Percentiles rank a stretch among this genome's conserved stretches.
Evolutionary conservation across 2,329 filamentous ascomycete species (phyloP).

Genomic region (Diaporthe citri): DNA sequence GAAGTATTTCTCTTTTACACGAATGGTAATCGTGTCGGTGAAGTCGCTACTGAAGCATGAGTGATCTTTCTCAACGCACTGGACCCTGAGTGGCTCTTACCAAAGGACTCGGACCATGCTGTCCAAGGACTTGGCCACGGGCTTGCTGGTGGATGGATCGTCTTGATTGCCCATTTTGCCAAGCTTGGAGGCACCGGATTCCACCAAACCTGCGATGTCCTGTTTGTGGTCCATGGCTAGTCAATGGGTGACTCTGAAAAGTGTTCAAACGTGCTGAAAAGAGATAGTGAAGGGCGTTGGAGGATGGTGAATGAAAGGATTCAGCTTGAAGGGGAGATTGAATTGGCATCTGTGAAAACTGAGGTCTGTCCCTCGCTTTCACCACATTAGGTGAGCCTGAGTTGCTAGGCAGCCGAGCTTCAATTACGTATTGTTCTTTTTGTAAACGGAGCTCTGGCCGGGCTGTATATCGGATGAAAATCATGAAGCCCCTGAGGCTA

Average conservation of each 20-base stretch:
- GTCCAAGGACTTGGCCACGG: not conserved
- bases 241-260: not conserved
- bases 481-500: too few species aligned
- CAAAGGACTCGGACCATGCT: not conserved
- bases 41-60: constrained; percentile 2
- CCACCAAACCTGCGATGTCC: too few species aligned
- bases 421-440: not conserved
- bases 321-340: too few species aligned
- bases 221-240: not conserved
- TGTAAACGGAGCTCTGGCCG: not conserved
- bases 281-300: not conserved
- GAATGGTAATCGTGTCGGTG: not conserved
- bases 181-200: too few species aligned
- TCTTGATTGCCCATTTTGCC: not conserved
- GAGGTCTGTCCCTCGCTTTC: not conserved
- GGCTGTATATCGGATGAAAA: not conserved
- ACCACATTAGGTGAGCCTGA: not conserved
- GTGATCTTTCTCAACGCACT: not conserved
- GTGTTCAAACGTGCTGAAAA: not conserved
- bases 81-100: not conserved
- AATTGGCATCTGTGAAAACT: not conserved
- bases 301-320: not conserved
- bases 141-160: not conserved
- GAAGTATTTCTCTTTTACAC: not conserved
- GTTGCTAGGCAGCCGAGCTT: not conserved